Conservation (phyloP, 352 stramenopile species). For the Phytopythium vexans region DNA sequence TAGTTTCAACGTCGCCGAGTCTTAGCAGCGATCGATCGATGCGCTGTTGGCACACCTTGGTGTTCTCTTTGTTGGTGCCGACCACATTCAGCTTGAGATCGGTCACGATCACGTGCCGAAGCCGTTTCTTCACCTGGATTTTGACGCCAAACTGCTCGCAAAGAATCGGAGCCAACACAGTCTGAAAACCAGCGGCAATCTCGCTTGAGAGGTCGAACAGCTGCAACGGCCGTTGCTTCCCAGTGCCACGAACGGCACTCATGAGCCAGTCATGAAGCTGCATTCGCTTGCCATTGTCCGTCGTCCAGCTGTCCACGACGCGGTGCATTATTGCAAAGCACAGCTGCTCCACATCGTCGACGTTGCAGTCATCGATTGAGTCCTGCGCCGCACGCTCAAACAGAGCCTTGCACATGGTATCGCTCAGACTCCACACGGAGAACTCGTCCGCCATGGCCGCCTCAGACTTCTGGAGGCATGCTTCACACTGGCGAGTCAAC, state of each 20-base stretch:
- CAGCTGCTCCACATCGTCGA: constrained; percentile 38
- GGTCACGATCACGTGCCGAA: constrained; percentile 60
- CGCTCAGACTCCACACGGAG: constrained; percentile 36
- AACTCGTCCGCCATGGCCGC: constrained; percentile 27
- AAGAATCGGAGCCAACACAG: constrained; percentile 60
- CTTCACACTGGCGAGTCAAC: constrained; percentile 23
- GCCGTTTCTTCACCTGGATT: constrained; percentile 52
- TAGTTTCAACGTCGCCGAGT: constrained; percentile 43
- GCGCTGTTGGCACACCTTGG: constrained; percentile 39
- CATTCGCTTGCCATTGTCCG: constrained; percentile 73
- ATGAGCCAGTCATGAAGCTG: constrained; percentile 67
- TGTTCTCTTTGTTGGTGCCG: constrained; percentile 16
- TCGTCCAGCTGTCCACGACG: constrained; percentile 63
- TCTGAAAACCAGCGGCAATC: constrained; percentile 56
- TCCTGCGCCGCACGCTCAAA: constrained; percentile 19
- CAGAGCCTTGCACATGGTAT: constrained; percentile 39
- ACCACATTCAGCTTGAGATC: constrained; percentile 51
- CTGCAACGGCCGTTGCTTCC: constrained; percentile 48
- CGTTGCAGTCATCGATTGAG: constrained; percentile 28
- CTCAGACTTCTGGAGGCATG: constrained; percentile 23
- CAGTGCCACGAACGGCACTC: constrained; percentile 57
- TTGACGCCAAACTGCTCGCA: constrained; percentile 49
- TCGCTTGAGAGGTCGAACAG: constrained; percentile 59
- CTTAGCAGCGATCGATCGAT: constrained; percentile 53
- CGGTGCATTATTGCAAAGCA: constrained; percentile 60